Evolutionary conservation across 257 asterid species (phyloP), one percentile per base, ranked within the genome.

Genomic region (Solanum virginianum): DNA sequence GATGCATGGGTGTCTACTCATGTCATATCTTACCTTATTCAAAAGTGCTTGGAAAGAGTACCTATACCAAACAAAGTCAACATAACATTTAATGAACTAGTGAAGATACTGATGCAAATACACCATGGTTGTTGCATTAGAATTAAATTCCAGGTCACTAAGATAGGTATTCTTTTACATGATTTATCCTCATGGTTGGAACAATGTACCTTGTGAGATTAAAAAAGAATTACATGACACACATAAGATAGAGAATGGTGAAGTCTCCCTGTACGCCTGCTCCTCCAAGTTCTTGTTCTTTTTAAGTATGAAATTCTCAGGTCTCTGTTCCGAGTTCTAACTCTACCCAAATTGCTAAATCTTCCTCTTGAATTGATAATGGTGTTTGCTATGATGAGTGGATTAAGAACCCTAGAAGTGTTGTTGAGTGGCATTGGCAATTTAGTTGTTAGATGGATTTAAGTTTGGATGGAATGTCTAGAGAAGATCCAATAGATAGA

Each of bases 391-490:
- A 81, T 74, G 93, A 91, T 86, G 83, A 91, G 83, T 94, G 99
- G 99, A 59, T 88, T 57, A 89, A 90, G 54, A 86, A 91, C 81
- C 97, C 98, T 17, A 90, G 85, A 80, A 96, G 98, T 87, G 94
- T 96, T 84, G 75, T 81, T 47, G 98, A 96, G 88, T 91, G 99
- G 2, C 86, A 98, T 8, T 87, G 86, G 84, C 88, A 92, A 60
- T 96, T 96, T 85, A 80, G 90, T 45, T 87, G 89, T 41, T 88
- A 91, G 93, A 88, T 96, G 91, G 94, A 93, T 51, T 87, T 87
- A 75, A 84, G 74, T 77, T 51, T 88, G 11, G 89, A 89, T 72
- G 86, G 69, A 36, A 29, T 45, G 9, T 80, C 80, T 15, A 85
- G 85, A 16, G 90, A 86, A 43, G 87, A 71, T 66, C 66, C 86